Percentiles rank a stretch among this genome's conserved stretches.
These are phyloP conservation scores for Pyrenochaeta sp. DNA, from an alignment of 2,329 filamentous ascomycete species.

Conservation along the genomic window DNA sequence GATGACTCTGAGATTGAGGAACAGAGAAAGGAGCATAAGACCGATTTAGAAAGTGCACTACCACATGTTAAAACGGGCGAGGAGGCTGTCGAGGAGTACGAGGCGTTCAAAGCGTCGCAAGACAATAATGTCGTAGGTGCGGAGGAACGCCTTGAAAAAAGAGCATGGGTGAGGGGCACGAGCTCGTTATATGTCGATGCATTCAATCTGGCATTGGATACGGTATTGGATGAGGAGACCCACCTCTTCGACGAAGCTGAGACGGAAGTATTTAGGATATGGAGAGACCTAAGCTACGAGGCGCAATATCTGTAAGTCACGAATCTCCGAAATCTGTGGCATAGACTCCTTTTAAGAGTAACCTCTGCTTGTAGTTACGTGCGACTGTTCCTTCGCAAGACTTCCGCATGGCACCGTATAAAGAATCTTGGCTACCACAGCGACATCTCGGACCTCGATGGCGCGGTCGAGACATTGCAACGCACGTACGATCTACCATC, in stretches of 20 bases:
- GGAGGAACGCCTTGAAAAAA: slow-evolving; percentile 63
- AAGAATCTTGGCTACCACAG: slow-evolving; percentile 79
- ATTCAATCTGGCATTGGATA: slow-evolving; percentile 91
- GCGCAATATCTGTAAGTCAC: slow-evolving; percentile 81
- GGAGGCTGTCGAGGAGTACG: slow-evolving; percentile 81
- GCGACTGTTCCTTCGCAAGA: slow-evolving; percentile 90
- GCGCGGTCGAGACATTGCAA: slow-evolving; percentile 73
- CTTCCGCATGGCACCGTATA: slow-evolving; percentile 87
- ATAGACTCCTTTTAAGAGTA: slow-evolving; percentile 3
- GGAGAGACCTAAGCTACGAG: slow-evolving; percentile 79
- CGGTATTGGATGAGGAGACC: slow-evolving; percentile 85
- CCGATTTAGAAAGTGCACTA: slow-evolving; percentile 75
- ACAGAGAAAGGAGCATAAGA: slow-evolving; percentile 54
- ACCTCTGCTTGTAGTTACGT: slow-evolving; percentile 72
- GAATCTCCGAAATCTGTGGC: background rate
- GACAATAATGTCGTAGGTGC: slow-evolving; percentile 49
- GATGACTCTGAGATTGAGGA: slow-evolving; percentile 45
- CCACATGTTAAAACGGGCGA: slow-evolving; percentile 71
- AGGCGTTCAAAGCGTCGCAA: slow-evolving; percentile 70
- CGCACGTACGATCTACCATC: slow-evolving; percentile 63
- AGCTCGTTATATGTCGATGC: slow-evolving; percentile 97
- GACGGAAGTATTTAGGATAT: slow-evolving; percentile 76
- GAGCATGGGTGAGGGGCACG: slow-evolving; percentile 75
- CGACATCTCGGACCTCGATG: slow-evolving; percentile 78
- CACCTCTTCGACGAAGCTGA: slow-evolving; percentile 88